A percentile compares a stretch with the other conserved stretches of the same genome.
Conservation (phyloP, 2,329 filamentous ascomycete species). For the Beauveria brongniartii region DNA sequence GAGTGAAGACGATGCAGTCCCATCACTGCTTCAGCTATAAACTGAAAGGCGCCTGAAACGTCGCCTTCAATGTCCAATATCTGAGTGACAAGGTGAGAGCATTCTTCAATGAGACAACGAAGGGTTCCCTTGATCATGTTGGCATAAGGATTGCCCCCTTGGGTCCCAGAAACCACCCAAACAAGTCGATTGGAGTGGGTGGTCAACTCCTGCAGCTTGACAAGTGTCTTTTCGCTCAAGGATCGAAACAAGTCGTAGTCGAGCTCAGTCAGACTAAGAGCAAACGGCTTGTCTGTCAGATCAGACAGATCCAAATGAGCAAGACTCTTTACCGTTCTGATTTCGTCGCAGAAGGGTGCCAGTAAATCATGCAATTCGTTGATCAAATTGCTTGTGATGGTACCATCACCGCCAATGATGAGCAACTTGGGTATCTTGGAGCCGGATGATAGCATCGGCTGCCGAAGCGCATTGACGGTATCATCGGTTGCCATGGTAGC, state of each 20-base stretch:
- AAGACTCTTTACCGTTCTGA: neutral
- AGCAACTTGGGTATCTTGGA: neutral
- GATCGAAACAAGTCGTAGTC: neutral
- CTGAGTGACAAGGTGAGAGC: neutral
- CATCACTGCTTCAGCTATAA: neutral
- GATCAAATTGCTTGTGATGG: neutral
- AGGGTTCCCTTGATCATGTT: constrained; percentile 4
- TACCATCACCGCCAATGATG: neutral
- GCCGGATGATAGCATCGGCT: neutral
- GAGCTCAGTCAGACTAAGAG: neutral
- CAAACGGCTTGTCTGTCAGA: neutral
- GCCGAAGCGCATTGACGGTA: neutral
- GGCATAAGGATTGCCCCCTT: neutral
- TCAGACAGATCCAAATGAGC: neutral
- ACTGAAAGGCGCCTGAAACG: neutral
- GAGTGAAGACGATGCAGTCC: neutral
- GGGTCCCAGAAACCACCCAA: neutral
- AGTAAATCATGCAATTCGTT: neutral
- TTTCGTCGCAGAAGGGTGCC: neutral
- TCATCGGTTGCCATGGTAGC: constrained; percentile 1
- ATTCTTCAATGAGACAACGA: neutral
- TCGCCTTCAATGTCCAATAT: neutral
- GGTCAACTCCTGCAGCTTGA: neutral
- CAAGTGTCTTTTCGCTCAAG: neutral
- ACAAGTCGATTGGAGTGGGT: neutral